Evolutionary conservation across 192 early-diverging fungal genomes (phyloP).

Genomic region (Backusella westeae): DNA sequence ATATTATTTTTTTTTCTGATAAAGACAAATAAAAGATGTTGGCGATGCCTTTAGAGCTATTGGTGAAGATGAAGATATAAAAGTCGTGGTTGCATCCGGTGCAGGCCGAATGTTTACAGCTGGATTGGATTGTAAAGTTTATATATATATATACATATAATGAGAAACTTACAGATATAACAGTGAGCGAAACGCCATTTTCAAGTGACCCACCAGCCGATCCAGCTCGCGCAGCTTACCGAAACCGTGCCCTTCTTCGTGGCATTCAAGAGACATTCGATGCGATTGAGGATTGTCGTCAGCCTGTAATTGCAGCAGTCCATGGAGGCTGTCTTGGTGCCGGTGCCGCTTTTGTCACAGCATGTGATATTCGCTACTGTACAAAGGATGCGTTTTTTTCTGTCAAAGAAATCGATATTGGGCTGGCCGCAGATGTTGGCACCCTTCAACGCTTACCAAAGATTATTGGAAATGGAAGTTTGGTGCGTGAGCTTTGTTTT

Average conservation of each 20-base stretch:
- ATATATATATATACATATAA: no score
- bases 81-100: slow-evolving; percentile 76
- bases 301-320: slow-evolving; percentile 85
- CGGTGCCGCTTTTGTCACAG: slow-evolving; percentile 84
- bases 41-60: slow-evolving; percentile 57
- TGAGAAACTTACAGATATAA: no score
- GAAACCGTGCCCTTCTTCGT: neutral
- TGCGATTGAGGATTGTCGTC: slow-evolving; percentile 81
- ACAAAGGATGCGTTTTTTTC: slow-evolving; percentile 76
- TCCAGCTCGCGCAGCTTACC: neutral
- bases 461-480: slow-evolving; percentile 85
- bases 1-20: neutral
- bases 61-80: slow-evolving; percentile 62
- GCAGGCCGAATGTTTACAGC: slow-evolving; percentile 79
- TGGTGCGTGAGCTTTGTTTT: slow-evolving; percentile 88
- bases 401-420: slow-evolving; percentile 93
- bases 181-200: neutral
- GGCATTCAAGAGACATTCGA: slow-evolving; percentile 68
- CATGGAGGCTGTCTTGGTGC: slow-evolving; percentile 85
- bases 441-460: slow-evolving; percentile 95
- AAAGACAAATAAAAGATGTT: slow-evolving; percentile 67
- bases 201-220: neutral
- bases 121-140: slow-evolving; percentile 73
- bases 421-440: slow-evolving; percentile 90
- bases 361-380: slow-evolving; percentile 89